Evolutionary conservation across 495 filamentous ascomycete species (phyloP).

Genomic region (Penicillium atrosanguineum): DNA sequence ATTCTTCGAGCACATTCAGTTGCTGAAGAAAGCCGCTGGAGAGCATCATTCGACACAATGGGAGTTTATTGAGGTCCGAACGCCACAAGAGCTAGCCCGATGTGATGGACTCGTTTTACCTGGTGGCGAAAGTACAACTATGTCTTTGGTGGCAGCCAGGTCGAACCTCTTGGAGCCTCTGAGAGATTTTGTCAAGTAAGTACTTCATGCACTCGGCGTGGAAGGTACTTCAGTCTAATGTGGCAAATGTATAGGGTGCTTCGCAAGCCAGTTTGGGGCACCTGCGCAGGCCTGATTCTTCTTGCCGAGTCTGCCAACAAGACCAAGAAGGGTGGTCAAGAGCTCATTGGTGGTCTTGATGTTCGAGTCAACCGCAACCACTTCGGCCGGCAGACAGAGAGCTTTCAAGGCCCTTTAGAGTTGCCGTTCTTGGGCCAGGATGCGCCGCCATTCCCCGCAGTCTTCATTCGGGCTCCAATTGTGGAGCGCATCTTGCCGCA

Average conservation of each 20-base stretch:
- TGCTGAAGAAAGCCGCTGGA: slow-evolving; percentile 65
- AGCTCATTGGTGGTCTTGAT: slow-evolving; percentile 88
- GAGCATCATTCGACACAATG: slow-evolving; percentile 39
- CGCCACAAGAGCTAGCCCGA: slow-evolving; percentile 58
- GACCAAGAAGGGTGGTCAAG: slow-evolving; percentile 88
- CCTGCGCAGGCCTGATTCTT: slow-evolving; percentile 91
- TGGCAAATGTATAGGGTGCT: slow-evolving; percentile 30
- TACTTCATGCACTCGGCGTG: slow-evolving; percentile 5
- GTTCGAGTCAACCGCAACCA: slow-evolving; percentile 94
- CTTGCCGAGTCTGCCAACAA: slow-evolving; percentile 85
- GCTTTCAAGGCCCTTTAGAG: slow-evolving; percentile 75
- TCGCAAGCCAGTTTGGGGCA: slow-evolving; percentile 90
- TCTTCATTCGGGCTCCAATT: slow-evolving; percentile 93
- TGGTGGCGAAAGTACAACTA: slow-evolving; percentile 92
- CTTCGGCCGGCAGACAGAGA: slow-evolving; percentile 91
- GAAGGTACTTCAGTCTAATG: slow-evolving; percentile 18
- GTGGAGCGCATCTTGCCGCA: slow-evolving; percentile 77
- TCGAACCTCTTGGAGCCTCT: slow-evolving; percentile 80
- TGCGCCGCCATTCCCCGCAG: slow-evolving; percentile 65
- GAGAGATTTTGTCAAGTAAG: slow-evolving; percentile 90
- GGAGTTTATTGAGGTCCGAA: slow-evolving; percentile 78
- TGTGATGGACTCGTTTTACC: slow-evolving; percentile 89
- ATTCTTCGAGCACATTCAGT: slow-evolving; percentile 81
- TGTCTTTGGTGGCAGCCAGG: slow-evolving; percentile 82
- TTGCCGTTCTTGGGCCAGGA: slow-evolving; percentile 65